Evolutionary conservation across 371 early-diverging fungal genomes (phyloP).

Genomic region (Rhizopus stolonifer): DNA sequence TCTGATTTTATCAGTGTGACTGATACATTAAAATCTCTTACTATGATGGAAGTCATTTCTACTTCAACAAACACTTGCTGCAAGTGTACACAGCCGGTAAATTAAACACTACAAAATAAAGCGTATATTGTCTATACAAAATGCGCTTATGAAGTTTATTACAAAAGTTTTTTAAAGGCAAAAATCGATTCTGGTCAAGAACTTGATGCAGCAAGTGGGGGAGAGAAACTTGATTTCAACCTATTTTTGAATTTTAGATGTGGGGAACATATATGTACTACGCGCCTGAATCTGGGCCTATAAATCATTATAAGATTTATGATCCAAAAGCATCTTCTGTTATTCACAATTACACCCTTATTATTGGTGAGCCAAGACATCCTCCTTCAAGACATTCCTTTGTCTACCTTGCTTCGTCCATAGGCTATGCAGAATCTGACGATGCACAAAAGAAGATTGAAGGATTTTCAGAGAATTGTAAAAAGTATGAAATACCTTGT

Average conservation of each 20-base stretch:
- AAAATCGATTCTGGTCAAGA: slow-evolving; percentile 53
- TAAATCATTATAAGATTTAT: slow-evolving; percentile 59
- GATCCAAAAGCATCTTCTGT: slow-evolving; percentile 50
- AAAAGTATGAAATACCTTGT: slow-evolving; percentile 53
- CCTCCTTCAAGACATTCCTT: slow-evolving; percentile 54
- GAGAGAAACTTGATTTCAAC: no score
- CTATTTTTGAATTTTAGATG: slow-evolving; percentile 29
- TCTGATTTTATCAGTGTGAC: no score
- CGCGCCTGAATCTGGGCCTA: slow-evolving; percentile 29
- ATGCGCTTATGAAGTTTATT: slow-evolving; percentile 55
- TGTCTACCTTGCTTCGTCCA: slow-evolving; percentile 63
- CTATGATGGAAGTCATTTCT: slow-evolving; percentile 63
- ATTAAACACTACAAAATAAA: no score
- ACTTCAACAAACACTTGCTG: slow-evolving; percentile 59
- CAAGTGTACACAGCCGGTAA: no score
- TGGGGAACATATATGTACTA: slow-evolving; percentile 57
- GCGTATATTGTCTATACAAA: slow-evolving; percentile 52
- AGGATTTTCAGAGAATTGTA: slow-evolving; percentile 38
- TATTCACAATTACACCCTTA: slow-evolving; percentile 33
- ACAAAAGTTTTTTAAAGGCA: slow-evolving; percentile 47
- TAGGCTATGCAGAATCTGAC: slow-evolving; percentile 63
- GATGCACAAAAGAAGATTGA: slow-evolving; percentile 54
- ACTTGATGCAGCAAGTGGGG: slow-evolving; percentile 45
- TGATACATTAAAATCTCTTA: no score
- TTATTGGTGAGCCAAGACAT: slow-evolving; percentile 48